Conservation (phyloP, 2,329 filamentous ascomycete genomes). For the Aspergillus candidus region DNA sequence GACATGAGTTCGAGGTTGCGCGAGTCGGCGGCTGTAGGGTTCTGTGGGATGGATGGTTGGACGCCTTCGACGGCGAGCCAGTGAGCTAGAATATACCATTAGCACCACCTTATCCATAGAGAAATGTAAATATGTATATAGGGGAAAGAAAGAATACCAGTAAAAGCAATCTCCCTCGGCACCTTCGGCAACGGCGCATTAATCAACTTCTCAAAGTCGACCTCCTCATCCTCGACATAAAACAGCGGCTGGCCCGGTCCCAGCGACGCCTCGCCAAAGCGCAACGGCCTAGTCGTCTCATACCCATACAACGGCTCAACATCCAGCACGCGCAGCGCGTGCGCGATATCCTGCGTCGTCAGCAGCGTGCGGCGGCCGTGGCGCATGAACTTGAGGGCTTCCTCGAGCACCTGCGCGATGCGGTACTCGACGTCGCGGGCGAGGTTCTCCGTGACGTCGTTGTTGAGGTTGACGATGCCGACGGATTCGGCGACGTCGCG, state of each 20-base stretch:
- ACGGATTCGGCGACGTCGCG: slow-evolving; percentile 94
- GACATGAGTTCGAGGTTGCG: slow-evolving; percentile 78
- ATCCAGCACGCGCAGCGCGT: slow-evolving; percentile 78
- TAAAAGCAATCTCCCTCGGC: slow-evolving; percentile 85
- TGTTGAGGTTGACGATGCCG: slow-evolving; percentile 71
- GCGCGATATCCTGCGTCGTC: slow-evolving; percentile 81
- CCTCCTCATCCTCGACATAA: slow-evolving; percentile 96
- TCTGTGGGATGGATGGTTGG: slow-evolving; percentile 92
- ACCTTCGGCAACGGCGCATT: slow-evolving; percentile 94
- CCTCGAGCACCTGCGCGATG: slow-evolving; percentile 85
- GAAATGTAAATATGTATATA: too few species aligned
- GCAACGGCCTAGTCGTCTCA: slow-evolving; percentile 79
- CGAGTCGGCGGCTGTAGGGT: slow-evolving; percentile 80
- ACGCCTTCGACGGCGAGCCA: slow-evolving; percentile 98
- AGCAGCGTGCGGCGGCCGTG: slow-evolving; percentile 79
- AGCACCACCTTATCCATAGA: slow-evolving; percentile 6
- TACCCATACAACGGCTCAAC: slow-evolving; percentile 96
- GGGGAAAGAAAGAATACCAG: slow-evolving; percentile 50
- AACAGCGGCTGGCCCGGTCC: slow-evolving; percentile 91
- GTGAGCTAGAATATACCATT: slow-evolving; percentile 56
- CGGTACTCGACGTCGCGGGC: slow-evolving; percentile 94
- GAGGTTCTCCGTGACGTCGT: slow-evolving; percentile 81
- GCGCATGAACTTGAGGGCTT: slow-evolving; percentile 94
- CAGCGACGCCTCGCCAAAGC: slow-evolving; percentile 88
- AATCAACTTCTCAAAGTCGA: slow-evolving; percentile 98